Base-by-base conservation (phyloP, 768 basidiomycete genomes). In the Gautieria morchelliformis region DNA sequence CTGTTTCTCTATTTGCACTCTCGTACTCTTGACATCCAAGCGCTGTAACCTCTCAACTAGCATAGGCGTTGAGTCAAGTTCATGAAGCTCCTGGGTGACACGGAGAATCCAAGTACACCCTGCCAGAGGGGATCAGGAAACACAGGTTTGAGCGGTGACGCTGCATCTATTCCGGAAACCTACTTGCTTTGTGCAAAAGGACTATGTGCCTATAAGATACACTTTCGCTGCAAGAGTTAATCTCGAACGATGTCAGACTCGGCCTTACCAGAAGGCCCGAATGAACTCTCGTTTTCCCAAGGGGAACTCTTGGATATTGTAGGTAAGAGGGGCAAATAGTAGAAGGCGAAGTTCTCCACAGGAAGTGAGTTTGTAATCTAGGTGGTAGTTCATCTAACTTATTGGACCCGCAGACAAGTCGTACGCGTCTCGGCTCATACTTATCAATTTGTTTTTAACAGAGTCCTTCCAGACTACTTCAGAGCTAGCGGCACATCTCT, bases 231-330 rank as follows among this genome's bases (percentile, higher is more conserved):
- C 56, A 44, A 58, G 48, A 20, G 42, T 63, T 61, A 48, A 64
- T 68, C 27, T 71, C 61, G 54, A 40, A n/a, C n/a, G n/a, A 32
- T 47, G 27, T 32, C 41, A 98, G 95, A 99, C 74, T 81, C 80
- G 50, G 95, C 93, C n/a, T 91, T 88, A 2, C 75, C 88, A 27
- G 94, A 97, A 58, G 96, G 98, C 69, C 90, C 94, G 12, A 96
- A 90, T 66, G 96, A 99, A 72, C 87, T 99, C 41, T 89, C 90
- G 49, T 97, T 99, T 70, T 66, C 73, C 52, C 97, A 97, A 69
- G 92, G 93, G 53, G 95, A 97, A 66, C 75, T 92, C 41, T 80
- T 98, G 61, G 93, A 96, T 61, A 87, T 98, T 55, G 69, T 93
- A 58, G 94, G 97, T 71, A 93, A 91, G 71, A 83, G 89, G 64